phyloP scores from a whole-genome alignment of 2,329 filamentous ascomycete species.

The Colletotrichum spinosum region DNA sequence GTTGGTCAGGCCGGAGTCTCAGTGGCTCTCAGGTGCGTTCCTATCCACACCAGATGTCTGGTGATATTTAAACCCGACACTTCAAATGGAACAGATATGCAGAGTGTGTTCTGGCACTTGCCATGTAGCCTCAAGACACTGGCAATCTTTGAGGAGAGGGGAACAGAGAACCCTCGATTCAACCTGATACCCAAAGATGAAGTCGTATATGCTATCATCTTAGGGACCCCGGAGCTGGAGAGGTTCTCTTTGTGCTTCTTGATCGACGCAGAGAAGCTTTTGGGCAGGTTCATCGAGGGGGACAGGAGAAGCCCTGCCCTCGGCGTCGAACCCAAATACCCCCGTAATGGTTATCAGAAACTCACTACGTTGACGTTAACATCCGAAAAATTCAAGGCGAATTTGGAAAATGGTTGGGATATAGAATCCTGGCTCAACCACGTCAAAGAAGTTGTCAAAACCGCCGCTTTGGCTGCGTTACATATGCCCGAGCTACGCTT shows the following conservation, averaged over 20 bases:
- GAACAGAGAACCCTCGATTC: background rate
- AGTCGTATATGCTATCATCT: background rate
- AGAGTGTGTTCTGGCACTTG: background rate
- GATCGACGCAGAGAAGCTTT: conserved; percentile 8
- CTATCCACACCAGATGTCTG: no score
- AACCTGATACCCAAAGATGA: background rate
- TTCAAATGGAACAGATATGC: background rate
- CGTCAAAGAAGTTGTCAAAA: background rate
- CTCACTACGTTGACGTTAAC: background rate
- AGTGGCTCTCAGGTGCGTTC: conserved; percentile 2
- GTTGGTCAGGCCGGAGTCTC: background rate
- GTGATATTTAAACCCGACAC: no score
- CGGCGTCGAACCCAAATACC: background rate
- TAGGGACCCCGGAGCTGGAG: background rate
- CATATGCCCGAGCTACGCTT: conserved; percentile 1
- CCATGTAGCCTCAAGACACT: background rate
- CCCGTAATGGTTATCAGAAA: background rate
- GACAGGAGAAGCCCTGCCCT: background rate
- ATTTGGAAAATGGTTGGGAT: background rate
- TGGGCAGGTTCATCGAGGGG: background rate
- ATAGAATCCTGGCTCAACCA: background rate
- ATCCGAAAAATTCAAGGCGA: background rate
- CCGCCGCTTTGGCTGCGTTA: background rate
- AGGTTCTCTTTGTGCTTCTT: background rate
- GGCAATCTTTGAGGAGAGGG: conserved; percentile 1